These are phyloP conservation scores for Cinnamomum chago DNA, from an alignment of 164 flowering plant genomes.

Conservation along the genomic window DNA sequence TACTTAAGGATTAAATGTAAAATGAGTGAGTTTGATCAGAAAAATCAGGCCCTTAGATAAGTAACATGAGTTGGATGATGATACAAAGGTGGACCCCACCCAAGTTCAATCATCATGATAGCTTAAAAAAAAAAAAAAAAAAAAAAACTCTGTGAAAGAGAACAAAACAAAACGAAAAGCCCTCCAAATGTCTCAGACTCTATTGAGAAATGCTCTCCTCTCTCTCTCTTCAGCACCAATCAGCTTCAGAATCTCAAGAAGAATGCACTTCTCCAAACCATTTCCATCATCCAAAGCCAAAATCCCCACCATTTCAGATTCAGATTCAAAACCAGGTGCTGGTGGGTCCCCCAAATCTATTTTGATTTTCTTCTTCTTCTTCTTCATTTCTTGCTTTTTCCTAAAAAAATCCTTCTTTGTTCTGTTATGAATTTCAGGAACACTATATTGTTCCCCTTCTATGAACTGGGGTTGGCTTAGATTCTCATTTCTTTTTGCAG, in stretches of 20 bases:
- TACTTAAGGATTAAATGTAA: no score
- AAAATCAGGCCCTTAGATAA: no score
- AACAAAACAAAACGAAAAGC: neutral
- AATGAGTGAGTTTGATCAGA: no score
- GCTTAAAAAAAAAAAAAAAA: no score
- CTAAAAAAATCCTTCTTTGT: no score
- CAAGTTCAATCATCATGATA: no score
- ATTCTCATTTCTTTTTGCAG: neutral
- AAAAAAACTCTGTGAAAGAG: no score
- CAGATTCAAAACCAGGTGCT: neutral
- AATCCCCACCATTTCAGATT: neutral
- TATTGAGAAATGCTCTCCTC: neutral
- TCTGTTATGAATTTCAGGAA: no score
- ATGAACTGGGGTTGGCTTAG: neutral
- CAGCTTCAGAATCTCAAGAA: neutral
- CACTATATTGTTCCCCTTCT: no score
- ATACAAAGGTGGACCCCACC: no score
- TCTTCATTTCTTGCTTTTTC: no score
- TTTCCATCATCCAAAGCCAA: neutral
- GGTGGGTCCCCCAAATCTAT: neutral
- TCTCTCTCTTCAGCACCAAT: neutral
- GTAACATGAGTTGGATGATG: no score
- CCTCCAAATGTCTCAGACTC: neutral
- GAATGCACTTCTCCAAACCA: neutral
- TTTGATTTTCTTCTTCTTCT: neutral